Conservation (phyloP, 768 basidiomycete species). For the Podaxis carcinomalis region DNA sequence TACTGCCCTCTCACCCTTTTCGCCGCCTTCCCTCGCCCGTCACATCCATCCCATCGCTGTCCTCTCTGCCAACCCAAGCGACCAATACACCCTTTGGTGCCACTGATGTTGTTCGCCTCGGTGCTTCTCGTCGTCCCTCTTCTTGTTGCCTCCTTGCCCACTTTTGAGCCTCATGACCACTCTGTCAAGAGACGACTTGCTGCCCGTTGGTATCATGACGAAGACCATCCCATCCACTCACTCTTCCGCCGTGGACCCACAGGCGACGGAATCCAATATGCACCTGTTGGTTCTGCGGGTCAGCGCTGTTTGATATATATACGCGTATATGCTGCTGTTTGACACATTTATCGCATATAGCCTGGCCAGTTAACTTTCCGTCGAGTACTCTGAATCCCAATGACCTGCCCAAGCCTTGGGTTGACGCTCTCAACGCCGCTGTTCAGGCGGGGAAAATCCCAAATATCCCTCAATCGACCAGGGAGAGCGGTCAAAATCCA, state of each 20-base stretch:
- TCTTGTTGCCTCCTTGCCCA: conserved; percentile 8
- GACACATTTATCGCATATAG: conserved; percentile 23
- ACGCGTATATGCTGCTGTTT: neutral
- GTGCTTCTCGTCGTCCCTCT: conserved; percentile 6
- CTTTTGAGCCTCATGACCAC: conserved; percentile 20
- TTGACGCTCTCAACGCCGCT: conserved; percentile 65
- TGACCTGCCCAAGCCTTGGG: conserved; percentile 64
- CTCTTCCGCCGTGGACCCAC: conserved; percentile 56
- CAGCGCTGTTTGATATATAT: conserved; percentile 15
- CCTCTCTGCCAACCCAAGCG: neutral
- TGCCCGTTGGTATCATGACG: conserved; percentile 55
- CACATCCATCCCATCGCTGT: conserved; percentile 15
- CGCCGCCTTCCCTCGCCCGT: conserved; percentile 19
- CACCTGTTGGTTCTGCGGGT: conserved; percentile 61
- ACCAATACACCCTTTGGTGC: neutral
- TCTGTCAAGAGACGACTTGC: conserved; percentile 27
- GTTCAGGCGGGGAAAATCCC: conserved; percentile 71
- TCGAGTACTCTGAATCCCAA: conserved; percentile 38
- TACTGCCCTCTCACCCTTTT: neutral
- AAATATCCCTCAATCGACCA: conserved; percentile 48
- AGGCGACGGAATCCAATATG: conserved; percentile 44
- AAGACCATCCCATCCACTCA: conserved; percentile 53
- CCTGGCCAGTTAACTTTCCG: conserved; percentile 66
- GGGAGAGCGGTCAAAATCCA: conserved; percentile 31
- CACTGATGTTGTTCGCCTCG: conserved; percentile 10